Evolutionary conservation across 208 protist genomes (phyloP).

Genomic region (Trypanosoma scelopori): DNA sequence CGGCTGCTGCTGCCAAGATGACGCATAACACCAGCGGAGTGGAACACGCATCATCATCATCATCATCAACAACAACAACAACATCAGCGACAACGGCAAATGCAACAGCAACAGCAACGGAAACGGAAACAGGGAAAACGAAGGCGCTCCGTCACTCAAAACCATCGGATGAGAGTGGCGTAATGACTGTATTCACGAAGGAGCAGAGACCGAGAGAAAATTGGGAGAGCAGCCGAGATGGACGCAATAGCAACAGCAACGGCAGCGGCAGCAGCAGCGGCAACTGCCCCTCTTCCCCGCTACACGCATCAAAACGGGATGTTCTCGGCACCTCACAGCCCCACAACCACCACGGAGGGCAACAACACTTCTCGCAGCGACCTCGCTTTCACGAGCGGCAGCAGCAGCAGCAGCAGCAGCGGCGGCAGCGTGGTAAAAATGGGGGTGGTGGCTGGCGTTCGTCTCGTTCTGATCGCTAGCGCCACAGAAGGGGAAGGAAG

Average conservation of each 20-base stretch:
- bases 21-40: neutral
- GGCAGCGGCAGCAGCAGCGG: neutral
- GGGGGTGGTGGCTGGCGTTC: neutral
- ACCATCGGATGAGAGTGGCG: too few relatives aligned
- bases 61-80: neutral
- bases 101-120: neutral
- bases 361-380: slow-evolving; percentile 18
- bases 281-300: neutral
- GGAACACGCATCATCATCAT: neutral
- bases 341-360: neutral
- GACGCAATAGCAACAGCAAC: slow-evolving; percentile 2
- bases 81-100: slow-evolving; percentile 8
- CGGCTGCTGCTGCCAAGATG: slow-evolving; percentile 10
- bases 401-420: slow-evolving; percentile 23
- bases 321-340: neutral
- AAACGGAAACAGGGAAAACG: neutral
- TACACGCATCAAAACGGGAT: neutral
- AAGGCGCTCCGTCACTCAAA: neutral
- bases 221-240: too few relatives aligned
- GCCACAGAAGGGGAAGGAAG: too few relatives aligned
- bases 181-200: neutral
- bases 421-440: neutral
- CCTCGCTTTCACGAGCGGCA: slow-evolving; percentile 24
- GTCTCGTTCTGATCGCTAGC: neutral
- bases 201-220: neutral